Base-by-base conservation (phyloP, 192 early-diverging fungal species). In the Pecoramyces ruminantium region DNA sequence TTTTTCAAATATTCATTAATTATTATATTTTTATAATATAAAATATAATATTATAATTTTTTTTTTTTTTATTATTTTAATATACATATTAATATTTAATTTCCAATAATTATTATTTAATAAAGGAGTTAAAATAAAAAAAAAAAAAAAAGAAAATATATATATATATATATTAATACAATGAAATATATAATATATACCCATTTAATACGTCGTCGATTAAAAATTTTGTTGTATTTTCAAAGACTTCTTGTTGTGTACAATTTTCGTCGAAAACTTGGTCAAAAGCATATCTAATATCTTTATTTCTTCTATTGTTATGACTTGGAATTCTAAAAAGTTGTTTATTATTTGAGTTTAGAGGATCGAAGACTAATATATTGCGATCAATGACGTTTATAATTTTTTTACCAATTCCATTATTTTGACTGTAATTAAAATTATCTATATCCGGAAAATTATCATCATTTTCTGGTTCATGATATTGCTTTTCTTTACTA, bases 21-120 rank as follows among this genome's bases (percentile, higher is more conserved):
- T n/a, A n/a, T n/a, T n/a, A n/a, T n/a, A n/a, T n/a, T n/a, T n/a
- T n/a, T n/a, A n/a, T n/a, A n/a, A n/a, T n/a, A n/a, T n/a, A n/a
- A n/a, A n/a, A n/a, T n/a, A n/a, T n/a, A n/a, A n/a, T n/a, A n/a
- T n/a, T 34, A 34, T 34, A 6, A 6, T 34, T 34, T 34, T 34
- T 11, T 34, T 34, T 34, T 34, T 34, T 34, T 34, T 34, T 34
- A 6, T 34, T 34, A 34, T 34, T 34, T 34, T n/a, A n/a, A n/a
- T n/a, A n/a, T n/a, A n/a, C n/a, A n/a, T n/a, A n/a, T n/a, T n/a
- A n/a, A n/a, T n/a, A n/a, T n/a, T n/a, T n/a, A n/a, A n/a, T n/a
- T n/a, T n/a, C n/a, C n/a, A n/a, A n/a, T n/a, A n/a, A n/a, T 95
- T 95, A 38, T 88, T 82, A 83, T 94, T 86, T 21, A 95, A 92